phyloP scores from a whole-genome alignment of 2,329 filamentous ascomycete genomes.

The Zasmidium angulare region DNA sequence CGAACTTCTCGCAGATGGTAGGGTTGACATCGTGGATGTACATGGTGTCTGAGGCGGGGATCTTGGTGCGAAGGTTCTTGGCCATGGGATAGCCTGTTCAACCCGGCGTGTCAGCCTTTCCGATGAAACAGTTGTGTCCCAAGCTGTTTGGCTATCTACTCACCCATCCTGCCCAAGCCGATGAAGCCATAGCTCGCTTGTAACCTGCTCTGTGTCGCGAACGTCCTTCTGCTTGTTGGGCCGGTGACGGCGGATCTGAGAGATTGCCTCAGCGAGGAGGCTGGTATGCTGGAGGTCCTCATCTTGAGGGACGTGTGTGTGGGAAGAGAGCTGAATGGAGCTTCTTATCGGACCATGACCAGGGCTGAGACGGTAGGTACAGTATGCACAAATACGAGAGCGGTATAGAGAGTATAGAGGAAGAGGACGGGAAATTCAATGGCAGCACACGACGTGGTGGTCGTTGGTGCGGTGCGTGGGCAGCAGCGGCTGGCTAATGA shows the following conservation, averaged over 20 bases:
- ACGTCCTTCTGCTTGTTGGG: slow-evolving; percentile 37
- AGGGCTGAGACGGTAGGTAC: too few species aligned
- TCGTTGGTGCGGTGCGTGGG: too few species aligned
- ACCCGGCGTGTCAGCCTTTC: slow-evolving; percentile 13
- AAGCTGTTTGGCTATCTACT: too few species aligned
- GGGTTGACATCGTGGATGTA: slow-evolving; percentile 66
- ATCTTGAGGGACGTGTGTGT: slow-evolving; percentile 5
- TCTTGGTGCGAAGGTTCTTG: slow-evolving; percentile 66
- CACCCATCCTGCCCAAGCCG: slow-evolving; percentile 53
- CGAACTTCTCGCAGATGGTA: slow-evolving; percentile 56
- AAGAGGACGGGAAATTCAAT: background rate
- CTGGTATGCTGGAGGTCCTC: slow-evolving; percentile 16
- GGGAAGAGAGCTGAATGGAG: background rate
- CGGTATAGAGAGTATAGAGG: background rate
- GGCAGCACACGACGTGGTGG: background rate
- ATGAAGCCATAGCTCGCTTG: slow-evolving; percentile 52
- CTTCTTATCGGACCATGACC: background rate
- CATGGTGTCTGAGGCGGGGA: slow-evolving; percentile 62
- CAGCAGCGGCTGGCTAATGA: too few species aligned
- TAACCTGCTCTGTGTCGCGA: slow-evolving; percentile 43
- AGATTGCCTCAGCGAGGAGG: slow-evolving; percentile 16
- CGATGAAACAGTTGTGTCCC: too few species aligned
- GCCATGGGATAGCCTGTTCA: slow-evolving; percentile 69
- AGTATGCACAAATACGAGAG: too few species aligned
- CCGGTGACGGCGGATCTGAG: slow-evolving; percentile 20